Evolutionary conservation across 2,329 filamentous ascomycete genomes (phyloP).

Genomic region (Colletotrichum horii): DNA sequence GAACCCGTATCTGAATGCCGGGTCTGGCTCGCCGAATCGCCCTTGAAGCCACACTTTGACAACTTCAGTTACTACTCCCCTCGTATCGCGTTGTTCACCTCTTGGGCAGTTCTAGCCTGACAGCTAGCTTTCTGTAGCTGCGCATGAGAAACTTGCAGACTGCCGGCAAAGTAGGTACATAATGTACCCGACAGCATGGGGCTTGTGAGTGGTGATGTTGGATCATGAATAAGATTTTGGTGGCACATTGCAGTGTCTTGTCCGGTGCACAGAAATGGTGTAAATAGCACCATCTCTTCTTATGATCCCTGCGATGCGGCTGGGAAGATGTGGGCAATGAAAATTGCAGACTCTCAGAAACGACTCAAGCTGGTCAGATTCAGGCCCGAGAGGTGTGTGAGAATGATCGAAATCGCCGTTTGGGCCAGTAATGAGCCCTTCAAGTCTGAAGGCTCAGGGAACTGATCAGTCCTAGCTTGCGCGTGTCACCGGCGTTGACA

Average conservation of each 20-base stretch:
- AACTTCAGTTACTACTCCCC: background rate
- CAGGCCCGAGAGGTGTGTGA: background rate
- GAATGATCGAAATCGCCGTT: background rate
- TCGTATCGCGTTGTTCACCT: background rate
- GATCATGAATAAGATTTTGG: background rate
- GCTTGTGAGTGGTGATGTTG: background rate
- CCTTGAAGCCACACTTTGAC: background rate
- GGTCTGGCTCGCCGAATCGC: background rate
- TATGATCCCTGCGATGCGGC: background rate
- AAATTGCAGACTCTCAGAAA: background rate
- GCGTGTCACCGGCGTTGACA: background rate
- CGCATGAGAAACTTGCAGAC: background rate
- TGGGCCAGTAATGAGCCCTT: background rate
- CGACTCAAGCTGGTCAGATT: background rate
- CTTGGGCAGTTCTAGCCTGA: background rate
- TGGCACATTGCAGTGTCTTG: background rate
- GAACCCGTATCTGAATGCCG: background rate
- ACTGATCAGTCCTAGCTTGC: background rate
- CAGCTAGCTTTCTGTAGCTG: background rate
- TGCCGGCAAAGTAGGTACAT: background rate
- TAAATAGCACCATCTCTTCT: background rate
- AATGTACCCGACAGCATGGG: background rate
- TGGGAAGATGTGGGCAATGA: background rate
- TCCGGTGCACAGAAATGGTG: background rate
- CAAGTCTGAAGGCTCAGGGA: background rate